phyloP scores from a whole-genome alignment of 148 eudicot species.

The Chenopodium suecicum region DNA sequence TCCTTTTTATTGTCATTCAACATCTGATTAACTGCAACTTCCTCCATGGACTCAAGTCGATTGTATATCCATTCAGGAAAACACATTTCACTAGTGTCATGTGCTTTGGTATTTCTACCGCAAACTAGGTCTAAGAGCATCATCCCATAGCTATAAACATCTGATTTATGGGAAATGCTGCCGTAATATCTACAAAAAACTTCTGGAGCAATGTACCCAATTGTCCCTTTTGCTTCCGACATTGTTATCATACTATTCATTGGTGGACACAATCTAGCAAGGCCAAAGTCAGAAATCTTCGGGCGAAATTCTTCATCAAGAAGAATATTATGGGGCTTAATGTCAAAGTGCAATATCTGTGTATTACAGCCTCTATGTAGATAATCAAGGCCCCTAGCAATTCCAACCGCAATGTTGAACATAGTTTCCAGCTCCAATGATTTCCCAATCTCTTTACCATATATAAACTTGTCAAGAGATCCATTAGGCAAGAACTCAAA shows the following conservation, averaged over 20 bases:
- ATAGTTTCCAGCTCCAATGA: slow-evolving; percentile 10
- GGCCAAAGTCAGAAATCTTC: slow-evolving; percentile 22
- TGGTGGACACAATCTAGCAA: slow-evolving; percentile 14
- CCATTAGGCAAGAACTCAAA: slow-evolving; percentile 74
- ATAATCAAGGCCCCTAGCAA: slow-evolving; percentile 18
- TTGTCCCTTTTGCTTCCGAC: slow-evolving; percentile 22
- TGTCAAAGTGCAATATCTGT: slow-evolving; percentile 21
- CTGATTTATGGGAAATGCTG: slow-evolving; percentile 17
- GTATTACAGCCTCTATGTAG: slow-evolving; percentile 22
- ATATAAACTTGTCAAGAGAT: slow-evolving; percentile 18
- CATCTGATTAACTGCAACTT: not conserved
- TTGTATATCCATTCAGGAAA: slow-evolving; percentile 21
- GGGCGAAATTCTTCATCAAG: slow-evolving; percentile 12
- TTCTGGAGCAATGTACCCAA: slow-evolving; percentile 28
- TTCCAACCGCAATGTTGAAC: slow-evolving; percentile 17
- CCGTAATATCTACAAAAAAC: slow-evolving; percentile 14
- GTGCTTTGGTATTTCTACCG: not conserved
- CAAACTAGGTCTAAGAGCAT: slow-evolving; percentile 17
- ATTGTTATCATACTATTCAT: slow-evolving; percentile 14
- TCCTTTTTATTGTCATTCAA: not conserved
- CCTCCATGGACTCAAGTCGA: slow-evolving; percentile 9
- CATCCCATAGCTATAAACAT: slow-evolving; percentile 25
- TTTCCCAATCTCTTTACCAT: not conserved
- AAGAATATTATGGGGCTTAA: slow-evolving; percentile 7
- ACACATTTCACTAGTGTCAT: not conserved